These are phyloP conservation scores for Thoreauomyces humboldtii DNA, from an alignment of 192 early-diverging fungal species.

Conservation along the genomic window DNA sequence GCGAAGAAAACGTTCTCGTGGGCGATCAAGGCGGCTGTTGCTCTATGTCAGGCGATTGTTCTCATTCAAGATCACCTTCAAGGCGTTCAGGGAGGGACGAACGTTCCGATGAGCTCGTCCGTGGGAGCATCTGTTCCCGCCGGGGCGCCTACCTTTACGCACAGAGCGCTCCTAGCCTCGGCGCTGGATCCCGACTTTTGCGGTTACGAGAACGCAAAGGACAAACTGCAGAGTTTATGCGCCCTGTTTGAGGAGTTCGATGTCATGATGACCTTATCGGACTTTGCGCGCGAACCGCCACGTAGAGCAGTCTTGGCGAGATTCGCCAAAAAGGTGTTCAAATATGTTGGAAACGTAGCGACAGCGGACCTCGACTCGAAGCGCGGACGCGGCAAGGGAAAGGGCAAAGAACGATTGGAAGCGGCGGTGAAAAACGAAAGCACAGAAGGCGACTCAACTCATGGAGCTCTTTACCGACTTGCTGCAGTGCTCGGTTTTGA, in stretches of 20 bases:
- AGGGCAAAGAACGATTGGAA: slow-evolving; percentile 5
- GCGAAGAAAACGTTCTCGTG: not conserved
- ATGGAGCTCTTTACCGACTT: slow-evolving; percentile 25
- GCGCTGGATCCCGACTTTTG: slow-evolving; percentile 7
- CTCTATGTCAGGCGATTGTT: not conserved
- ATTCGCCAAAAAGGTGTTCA: slow-evolving; percentile 42
- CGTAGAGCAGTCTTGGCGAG: slow-evolving; percentile 25
- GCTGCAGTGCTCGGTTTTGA: slow-evolving; percentile 47
- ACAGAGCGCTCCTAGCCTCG: not conserved
- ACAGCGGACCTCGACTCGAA: not conserved
- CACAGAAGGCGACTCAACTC: not conserved
- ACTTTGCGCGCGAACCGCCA: slow-evolving; percentile 16
- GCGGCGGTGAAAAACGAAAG: not conserved
- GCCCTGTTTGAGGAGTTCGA: slow-evolving; percentile 38
- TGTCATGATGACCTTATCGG: slow-evolving; percentile 20
- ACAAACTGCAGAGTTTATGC: slow-evolving; percentile 19
- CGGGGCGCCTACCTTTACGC: not conserved
- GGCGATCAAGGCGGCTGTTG: slow-evolving; percentile 17
- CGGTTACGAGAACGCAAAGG: slow-evolving; percentile 1
- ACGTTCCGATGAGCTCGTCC: not conserved
- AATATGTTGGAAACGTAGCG: slow-evolving; percentile 24
- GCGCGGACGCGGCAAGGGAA: slow-evolving; percentile 18
- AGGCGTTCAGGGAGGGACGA: not conserved
- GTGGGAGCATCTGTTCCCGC: not conserved
- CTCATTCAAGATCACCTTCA: slow-evolving; percentile 4